Conservation (phyloP, 345 rosid species). For the Salix koriyanagi region DNA sequence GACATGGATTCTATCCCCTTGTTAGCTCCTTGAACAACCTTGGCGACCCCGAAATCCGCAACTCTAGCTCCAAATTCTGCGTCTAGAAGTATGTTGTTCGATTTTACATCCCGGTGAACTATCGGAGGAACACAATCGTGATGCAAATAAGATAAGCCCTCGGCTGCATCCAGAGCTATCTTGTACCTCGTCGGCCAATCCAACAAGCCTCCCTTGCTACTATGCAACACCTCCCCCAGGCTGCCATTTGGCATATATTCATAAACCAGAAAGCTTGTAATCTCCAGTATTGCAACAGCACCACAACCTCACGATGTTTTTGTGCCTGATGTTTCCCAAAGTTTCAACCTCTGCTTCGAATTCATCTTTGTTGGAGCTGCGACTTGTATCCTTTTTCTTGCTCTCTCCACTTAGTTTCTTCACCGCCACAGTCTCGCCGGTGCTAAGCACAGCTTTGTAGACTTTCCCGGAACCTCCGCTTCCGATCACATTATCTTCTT, state of each 20-base stretch:
- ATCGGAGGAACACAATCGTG: constrained; percentile 92
- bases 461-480: constrained; percentile 84
- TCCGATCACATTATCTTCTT: constrained; percentile 72
- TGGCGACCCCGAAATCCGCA: constrained; percentile 91
- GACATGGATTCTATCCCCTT: constrained; percentile 71
- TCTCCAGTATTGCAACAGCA: constrained; percentile 64
- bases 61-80: constrained; percentile 69
- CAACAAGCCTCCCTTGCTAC: constrained; percentile 48
- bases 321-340: constrained; percentile 86
- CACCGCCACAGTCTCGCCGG: constrained; percentile 74
- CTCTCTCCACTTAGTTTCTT: constrained; percentile 52
- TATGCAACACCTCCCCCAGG: constrained; percentile 62
- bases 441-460: constrained; percentile 63
- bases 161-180: constrained; percentile 82
- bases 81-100: constrained; percentile 77
- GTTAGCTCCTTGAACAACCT: constrained; percentile 43
- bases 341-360: constrained; percentile 75
- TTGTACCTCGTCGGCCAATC: constrained; percentile 67
- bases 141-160: constrained; percentile 84
- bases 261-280: constrained; percentile 69
- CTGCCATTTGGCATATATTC: constrained; percentile 96
- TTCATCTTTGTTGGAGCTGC: constrained; percentile 39
- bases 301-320: constrained; percentile 80
- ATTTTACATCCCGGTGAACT: constrained; percentile 88
- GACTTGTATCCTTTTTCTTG: constrained; percentile 32